Evolutionary conservation across 2,329 filamentous ascomycete genomes (phyloP), one percentile per base, ranked within the genome.

Genomic region (Cladosporium sp.): DNA sequence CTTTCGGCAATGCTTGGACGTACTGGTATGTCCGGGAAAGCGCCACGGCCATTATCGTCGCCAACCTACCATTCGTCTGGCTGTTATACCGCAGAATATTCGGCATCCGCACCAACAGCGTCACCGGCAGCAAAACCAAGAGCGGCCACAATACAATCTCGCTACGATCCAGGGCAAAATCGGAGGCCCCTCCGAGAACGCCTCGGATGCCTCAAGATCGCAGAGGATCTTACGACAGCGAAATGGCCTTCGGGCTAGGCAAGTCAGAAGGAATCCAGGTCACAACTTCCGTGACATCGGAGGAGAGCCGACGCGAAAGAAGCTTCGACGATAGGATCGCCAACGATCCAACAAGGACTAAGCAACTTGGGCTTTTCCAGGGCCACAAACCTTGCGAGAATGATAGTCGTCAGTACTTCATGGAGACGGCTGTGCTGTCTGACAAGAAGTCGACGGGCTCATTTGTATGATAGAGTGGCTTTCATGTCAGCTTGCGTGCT

Each of bases 11-110:
- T 14, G 75, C 83, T 43, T 89, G 86, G 79, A 81, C 86, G 0
- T 83, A 83, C 69, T 89, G 86, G 86, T 87, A 87, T 68, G 81
- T 86, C 14, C 81, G 85, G 28, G 86, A 89, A 72, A 82, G 83
- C 13, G 84, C 83, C 56, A 86, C 86, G 0, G 85, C 86, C 5
- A 79, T 88, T 49, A 80, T 87, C 58, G 86, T 88, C 18, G 82
- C 85, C 32, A 89, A 88, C 67, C 79, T 89, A 5, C 86, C 86
- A 0, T 83, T 88, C 58, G 84, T 82, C 67, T 88, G 85, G 82
- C 83, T 84, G 0, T 77, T 88, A n/a, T 78, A 87, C 32, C 81
- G 84, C 25, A 67, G 66, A 34, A 28, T 73, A 23, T 64, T 64
- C 28, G 61, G 61, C 26, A 64, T 64, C 28, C 43, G 46, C 21